phyloP scores from a whole-genome alignment of 176 grass and related monocot genomes.

The Oropetium thomaeum region DNA sequence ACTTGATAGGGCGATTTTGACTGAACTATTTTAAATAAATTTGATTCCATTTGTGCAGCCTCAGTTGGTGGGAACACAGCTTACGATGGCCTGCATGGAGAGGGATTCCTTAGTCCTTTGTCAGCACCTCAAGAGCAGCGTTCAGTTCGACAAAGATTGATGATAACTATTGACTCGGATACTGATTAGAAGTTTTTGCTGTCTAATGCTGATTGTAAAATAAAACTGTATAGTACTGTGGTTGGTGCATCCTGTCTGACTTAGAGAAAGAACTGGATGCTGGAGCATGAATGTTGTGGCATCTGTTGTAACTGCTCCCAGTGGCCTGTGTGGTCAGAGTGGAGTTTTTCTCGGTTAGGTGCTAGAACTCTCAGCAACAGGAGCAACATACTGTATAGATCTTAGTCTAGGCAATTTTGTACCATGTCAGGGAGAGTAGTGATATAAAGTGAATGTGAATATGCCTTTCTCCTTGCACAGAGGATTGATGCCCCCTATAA shows the following conservation, averaged over 20 bases:
- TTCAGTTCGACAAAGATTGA: slow-evolving; percentile 45
- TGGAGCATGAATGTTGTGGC: slow-evolving; percentile 7
- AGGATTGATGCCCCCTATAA: background rate
- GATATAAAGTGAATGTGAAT: slow-evolving; percentile 24
- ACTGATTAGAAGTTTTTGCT: slow-evolving; percentile 45
- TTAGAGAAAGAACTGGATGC: background rate
- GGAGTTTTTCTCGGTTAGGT: slow-evolving; percentile 9
- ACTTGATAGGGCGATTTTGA: background rate
- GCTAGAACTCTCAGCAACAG: background rate
- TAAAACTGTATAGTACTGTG: too few relatives aligned
- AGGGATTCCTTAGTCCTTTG: slow-evolving; percentile 18
- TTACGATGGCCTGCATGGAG: background rate
- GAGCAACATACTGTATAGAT: background rate
- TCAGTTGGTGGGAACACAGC: slow-evolving; percentile 21
- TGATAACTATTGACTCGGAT: slow-evolving; percentile 59
- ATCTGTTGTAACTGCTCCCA: background rate
- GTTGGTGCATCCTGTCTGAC: background rate
- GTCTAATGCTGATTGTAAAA: too few relatives aligned
- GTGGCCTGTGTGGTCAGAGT: background rate
- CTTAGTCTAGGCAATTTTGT: slow-evolving; percentile 18
- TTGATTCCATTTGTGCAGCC: slow-evolving; percentile 39
- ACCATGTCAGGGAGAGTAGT: background rate
- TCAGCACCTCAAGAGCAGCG: slow-evolving; percentile 14
- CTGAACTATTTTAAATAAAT: slow-evolving; percentile 1
- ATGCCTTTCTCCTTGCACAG: background rate